Percentiles rank a stretch among this genome's conserved stretches.
These are phyloP conservation scores for Punica granatum DNA, from an alignment of 345 rosid genomes.

Conservation along the genomic window DNA sequence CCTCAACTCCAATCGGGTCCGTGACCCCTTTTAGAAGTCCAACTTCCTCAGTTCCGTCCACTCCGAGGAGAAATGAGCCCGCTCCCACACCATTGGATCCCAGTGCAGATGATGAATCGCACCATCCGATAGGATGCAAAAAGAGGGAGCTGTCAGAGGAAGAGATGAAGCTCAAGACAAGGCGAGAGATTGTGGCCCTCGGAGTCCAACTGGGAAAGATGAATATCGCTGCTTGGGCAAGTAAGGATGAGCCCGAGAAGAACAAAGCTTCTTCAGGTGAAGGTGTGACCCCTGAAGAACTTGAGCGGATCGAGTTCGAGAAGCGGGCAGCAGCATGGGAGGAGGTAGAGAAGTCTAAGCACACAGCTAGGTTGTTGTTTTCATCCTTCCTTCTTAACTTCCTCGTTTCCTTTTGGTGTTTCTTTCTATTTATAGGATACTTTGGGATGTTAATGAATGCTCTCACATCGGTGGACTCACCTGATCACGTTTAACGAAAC, in stretches of 20 bases:
- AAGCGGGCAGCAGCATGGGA: conserved; percentile 78
- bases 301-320: conserved; percentile 34
- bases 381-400: background rate
- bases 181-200: conserved; percentile 66
- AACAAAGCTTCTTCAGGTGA: conserved; percentile 20
- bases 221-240: conserved; percentile 83
- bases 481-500: too few relatives aligned
- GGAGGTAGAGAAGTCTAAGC: conserved; percentile 61
- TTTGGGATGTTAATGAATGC: too few relatives aligned
- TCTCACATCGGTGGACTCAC: too few relatives aligned
- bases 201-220: conserved; percentile 79
- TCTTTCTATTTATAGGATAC: too few relatives aligned
- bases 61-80: conserved; percentile 48
- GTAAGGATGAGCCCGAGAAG: conserved; percentile 54
- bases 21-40: conserved; percentile 69
- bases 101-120: conserved; percentile 21
- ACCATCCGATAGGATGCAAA: conserved; percentile 11
- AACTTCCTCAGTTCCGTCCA: conserved; percentile 57
- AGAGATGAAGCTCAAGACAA: conserved; percentile 60
- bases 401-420: background rate
- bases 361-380: conserved; percentile 53
- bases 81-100: conserved; percentile 34
- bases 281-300: conserved; percentile 20
- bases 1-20: conserved; percentile 58
- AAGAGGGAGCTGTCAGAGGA: conserved; percentile 49